These are phyloP conservation scores for Cronartium ribicola DNA, from an alignment of 1,284 basidiomycete species.

Conservation along the genomic window DNA sequence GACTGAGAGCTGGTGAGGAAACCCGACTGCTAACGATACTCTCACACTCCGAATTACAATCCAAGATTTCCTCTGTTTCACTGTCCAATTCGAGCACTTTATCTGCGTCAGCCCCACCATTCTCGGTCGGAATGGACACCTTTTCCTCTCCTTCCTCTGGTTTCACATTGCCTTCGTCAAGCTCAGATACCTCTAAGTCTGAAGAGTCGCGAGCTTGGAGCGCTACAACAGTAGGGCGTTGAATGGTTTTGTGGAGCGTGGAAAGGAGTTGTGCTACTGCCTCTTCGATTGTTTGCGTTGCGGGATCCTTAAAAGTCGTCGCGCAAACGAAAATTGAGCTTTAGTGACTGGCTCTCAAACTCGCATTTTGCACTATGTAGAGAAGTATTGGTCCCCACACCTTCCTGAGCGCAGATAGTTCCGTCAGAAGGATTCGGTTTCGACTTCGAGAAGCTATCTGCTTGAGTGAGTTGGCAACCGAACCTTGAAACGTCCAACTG, in stretches of 20 bases:
- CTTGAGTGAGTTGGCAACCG: neutral
- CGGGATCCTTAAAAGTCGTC: neutral
- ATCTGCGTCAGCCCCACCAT: neutral
- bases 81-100: constrained; percentile 4
- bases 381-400: neutral
- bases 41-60: neutral
- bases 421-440: neutral
- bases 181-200: neutral
- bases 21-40: neutral
- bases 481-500: neutral
- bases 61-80: constrained; percentile 7
- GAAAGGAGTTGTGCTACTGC: neutral
- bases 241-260: neutral
- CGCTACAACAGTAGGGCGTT: neutral
- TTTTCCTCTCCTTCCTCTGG: neutral
- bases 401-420: neutral
- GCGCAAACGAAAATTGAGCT: neutral
- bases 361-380: neutral
- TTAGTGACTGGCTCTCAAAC: neutral
- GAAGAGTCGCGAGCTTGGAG: neutral
- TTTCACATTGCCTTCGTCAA: neutral
- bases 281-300: neutral
- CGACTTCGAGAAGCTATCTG: neutral
- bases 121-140: neutral
- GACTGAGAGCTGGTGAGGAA: neutral